Evolutionary conservation across 345 rosid genomes (phyloP), one percentile per base, ranked within the genome.

Genomic region (Reutealis trisperma): DNA sequence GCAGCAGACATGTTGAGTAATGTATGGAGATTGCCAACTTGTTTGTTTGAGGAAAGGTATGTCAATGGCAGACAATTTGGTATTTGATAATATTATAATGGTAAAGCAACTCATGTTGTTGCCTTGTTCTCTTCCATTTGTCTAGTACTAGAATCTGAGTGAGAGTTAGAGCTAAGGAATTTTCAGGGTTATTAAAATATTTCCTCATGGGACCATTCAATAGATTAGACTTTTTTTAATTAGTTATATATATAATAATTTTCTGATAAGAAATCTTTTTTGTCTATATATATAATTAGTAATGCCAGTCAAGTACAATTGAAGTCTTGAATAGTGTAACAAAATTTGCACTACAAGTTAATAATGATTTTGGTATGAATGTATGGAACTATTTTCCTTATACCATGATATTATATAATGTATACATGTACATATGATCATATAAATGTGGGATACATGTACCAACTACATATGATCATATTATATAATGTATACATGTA

Each of bases 61-160:
- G 72, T 70, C 85, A 87, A 76, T 88, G 94, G 92, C 94, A 89
- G 97, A 94, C 97, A 92, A 82, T 16, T 82, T 69, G 67, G 63
- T 65, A 82, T 79, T 84, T 89, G 76, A 89, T 88, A 84, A 82
- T 83, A 80, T 78, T 57, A 75, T 76, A 79, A 61, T 72, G 60
- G 67, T 78, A 34, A 80, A 54, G 59, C 75, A 65, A 72, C 79
- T 84, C 81, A 74, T 74, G 74, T 37, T 71, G 75, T 80, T 78
- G 83, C 74, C 41, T 37, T 37, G 41, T 7, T 37, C 41, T 5
- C 41, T 75, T 49, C 77, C 72, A 59, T 75, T 65, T 66, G 63
- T 76, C 78, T 83, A 63, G n/a, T 75, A 22, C 34, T 67, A 63
- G 77, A 67, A 73, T 58, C 72, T 25, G 15, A 52, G 63, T 57